Base-by-base conservation (phyloP, 2,329 filamentous ascomycete genomes). In the Hortaea sp. region DNA sequence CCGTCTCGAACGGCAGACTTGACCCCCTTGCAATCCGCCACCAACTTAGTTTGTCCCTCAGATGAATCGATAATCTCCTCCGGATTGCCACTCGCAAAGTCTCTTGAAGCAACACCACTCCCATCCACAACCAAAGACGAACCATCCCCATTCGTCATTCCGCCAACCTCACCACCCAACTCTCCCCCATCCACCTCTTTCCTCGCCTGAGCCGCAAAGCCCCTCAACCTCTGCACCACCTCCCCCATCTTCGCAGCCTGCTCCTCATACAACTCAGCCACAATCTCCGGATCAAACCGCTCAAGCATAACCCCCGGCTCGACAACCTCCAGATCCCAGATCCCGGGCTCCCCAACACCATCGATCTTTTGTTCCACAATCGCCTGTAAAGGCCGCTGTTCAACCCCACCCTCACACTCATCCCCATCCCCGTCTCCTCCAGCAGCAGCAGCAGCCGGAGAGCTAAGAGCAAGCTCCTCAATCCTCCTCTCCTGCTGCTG, bases 301-400 rank as follows among this genome's bases (percentile, higher is more conserved):
- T 47, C 10, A n/a, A 47, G 29, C 42, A 50, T 41, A 6, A 44
- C 32, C 37, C 45, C 45, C 20, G 45, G 48, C 5, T 28, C 6
- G 10, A 13, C 7, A 11, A 44, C 13, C 30, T 42, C 38, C 7
- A 41, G 6, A 27, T 44, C 44, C 7, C 41, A 29, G 2, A 42
- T 12, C 28, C 29, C 27, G 2, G 32, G 30, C 20, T 20, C 20
- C 20, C 20, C 20, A 20, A 4, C 20, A 20, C 20, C 20, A 20
- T 20, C 2, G 4, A 20, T 4, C 20, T 4, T 20, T 4, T 20
- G 20, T 20, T 20, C 20, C 20, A 20, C 20, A 4, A 20, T 4
- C 20, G 20, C 20, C 20, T 20, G 20, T 4, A 20, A 20, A 20
- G 20, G 20, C 20, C 20, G 20, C 20, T 20, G 20, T 9, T 35